These are phyloP conservation scores for Starmerella floricola DNA, from an alignment of 805 yeast species.

Conservation along the genomic window DNA sequence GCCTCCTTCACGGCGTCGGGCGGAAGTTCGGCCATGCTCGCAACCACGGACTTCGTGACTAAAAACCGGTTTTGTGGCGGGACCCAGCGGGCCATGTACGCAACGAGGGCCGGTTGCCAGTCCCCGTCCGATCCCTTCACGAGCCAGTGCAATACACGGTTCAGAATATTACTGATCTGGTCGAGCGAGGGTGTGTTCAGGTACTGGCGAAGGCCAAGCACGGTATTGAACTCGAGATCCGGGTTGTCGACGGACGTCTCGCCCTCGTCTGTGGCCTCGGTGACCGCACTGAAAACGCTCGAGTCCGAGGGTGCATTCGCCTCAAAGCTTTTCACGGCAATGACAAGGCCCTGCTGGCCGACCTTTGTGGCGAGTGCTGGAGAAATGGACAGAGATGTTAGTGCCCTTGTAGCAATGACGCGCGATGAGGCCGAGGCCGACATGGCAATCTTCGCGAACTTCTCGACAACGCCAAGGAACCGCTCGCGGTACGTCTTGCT, in stretches of 20 bases:
- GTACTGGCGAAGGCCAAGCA: constrained; percentile 5
- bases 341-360: constrained; percentile 24
- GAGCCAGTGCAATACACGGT: constrained; percentile 10
- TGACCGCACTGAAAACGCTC: not conserved
- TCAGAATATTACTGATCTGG: constrained; percentile 8
- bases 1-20: constrained; percentile 13
- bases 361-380: constrained; percentile 26
- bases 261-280: not conserved
- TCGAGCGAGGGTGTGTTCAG: constrained; percentile 9
- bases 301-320: constrained; percentile 17
- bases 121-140: constrained; percentile 7
- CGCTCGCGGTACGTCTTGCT: constrained; percentile 44
- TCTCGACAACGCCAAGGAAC: constrained; percentile 32
- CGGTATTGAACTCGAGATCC: not conserved
- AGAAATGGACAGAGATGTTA: constrained; percentile 30
- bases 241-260: not conserved
- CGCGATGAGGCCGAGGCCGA: constrained; percentile 21
- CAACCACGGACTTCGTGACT: constrained; percentile 40
- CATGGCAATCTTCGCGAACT: constrained; percentile 17
- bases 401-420: constrained; percentile 36
- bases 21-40: constrained; percentile 19
- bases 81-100: constrained; percentile 58
- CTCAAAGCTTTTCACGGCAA: constrained; percentile 23
- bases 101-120: constrained; percentile 51
- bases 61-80: constrained; percentile 70